Percentiles rank a stretch among this genome's conserved stretches.
phyloP scores from a whole-genome alignment of 2,329 filamentous ascomycete species.

The Neonectria hederae region DNA sequence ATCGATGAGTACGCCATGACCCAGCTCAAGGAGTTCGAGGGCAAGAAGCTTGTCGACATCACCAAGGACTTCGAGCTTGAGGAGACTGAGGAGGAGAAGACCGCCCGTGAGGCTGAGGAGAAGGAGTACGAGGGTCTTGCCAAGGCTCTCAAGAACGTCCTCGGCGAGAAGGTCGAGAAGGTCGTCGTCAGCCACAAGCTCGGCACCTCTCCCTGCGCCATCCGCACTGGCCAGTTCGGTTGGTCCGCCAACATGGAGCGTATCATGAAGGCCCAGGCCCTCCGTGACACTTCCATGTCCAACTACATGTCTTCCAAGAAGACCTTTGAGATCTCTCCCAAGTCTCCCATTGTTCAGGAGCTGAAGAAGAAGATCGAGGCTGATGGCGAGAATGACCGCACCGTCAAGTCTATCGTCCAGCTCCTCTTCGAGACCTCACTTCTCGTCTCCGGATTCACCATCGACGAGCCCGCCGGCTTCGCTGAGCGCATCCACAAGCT shows the following conservation, averaged over 20 bases:
- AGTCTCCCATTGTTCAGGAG: constrained; percentile 97
- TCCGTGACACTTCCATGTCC: constrained; percentile 99
- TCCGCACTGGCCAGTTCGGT: constrained; percentile 99
- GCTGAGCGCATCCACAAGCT: constrained; percentile 99
- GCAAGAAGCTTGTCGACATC: constrained; percentile 99
- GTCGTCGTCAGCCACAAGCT: constrained; percentile 99
- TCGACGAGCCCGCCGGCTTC: constrained; percentile 97
- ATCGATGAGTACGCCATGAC: constrained; percentile 99
- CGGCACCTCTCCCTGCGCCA: constrained; percentile 91
- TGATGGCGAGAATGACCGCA: constrained; percentile 98
- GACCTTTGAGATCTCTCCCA: constrained; percentile 99
- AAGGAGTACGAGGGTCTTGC: constrained; percentile 96
- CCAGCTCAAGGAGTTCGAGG: constrained; percentile 99
- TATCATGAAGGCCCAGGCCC: constrained; percentile 99
- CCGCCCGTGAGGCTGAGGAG: constrained; percentile 91
- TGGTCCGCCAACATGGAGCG: constrained; percentile 99
- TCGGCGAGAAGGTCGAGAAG: constrained; percentile 99
- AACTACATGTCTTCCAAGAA: constrained; percentile 99
- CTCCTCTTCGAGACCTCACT: constrained; percentile 99
- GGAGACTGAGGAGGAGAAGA: constrained; percentile 99
- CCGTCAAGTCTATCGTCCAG: constrained; percentile 98
- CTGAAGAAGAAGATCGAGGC: constrained; percentile 99
- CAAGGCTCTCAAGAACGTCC: constrained; percentile 98
- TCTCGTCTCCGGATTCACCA: constrained; percentile 98
- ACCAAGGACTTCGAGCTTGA: constrained; percentile 99